These are phyloP conservation scores for Pseudonitzschia delicatissima DNA, from an alignment of 108 stramenopile species.

Conservation along the genomic window DNA sequence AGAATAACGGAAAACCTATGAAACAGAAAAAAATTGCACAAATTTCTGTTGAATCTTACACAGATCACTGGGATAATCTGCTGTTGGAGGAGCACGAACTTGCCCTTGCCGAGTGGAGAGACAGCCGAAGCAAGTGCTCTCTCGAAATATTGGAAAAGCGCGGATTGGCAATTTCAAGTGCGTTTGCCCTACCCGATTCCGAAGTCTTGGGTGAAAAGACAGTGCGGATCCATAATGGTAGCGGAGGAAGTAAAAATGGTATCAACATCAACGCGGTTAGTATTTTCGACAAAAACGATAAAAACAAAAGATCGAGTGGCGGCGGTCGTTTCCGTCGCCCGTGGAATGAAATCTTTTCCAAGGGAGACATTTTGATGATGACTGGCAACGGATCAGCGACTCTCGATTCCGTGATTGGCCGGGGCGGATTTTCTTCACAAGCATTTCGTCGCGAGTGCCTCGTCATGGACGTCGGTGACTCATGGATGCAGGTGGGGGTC, in stretches of 20 bases:
- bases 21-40: no score
- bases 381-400: no score
- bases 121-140: conserved; percentile 37
- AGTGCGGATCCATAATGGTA: conserved; percentile 47
- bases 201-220: conserved; percentile 76
- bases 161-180: conserved; percentile 51
- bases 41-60: no score
- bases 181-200: conserved; percentile 49
- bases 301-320: no score
- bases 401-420: no score
- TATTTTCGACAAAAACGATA: no score
- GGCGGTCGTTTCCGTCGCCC: no score
- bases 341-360: no score
- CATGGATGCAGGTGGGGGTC: conserved; percentile 49
- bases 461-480: conserved; percentile 56
- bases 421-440: no score
- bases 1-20: no score
- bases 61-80: conserved; percentile 44
- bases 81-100: conserved; percentile 45
- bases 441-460: conserved; percentile 44
- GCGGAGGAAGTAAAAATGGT: no score
- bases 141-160: conserved; percentile 41
- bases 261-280: no score
- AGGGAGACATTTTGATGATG: conserved; percentile 55
- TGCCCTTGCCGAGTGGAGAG: conserved; percentile 23